Conservation (phyloP, 768 basidiomycete genomes). For the Rubroboletus pulcherrimus region DNA sequence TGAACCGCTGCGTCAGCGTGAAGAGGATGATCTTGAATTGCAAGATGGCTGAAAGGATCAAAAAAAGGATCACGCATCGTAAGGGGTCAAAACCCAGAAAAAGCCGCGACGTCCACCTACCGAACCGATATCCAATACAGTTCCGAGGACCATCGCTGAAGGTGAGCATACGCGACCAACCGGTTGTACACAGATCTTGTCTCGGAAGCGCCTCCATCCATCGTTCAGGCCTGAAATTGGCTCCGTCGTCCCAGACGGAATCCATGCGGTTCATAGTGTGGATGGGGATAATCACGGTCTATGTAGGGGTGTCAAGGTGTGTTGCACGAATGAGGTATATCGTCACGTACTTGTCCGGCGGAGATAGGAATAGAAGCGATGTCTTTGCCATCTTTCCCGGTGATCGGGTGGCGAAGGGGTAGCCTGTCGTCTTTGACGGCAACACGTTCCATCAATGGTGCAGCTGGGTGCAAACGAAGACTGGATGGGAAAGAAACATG, state of each 20-base stretch:
- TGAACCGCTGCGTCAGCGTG: neutral
- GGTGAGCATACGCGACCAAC: slow-evolving; percentile 6
- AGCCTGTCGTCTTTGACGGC: neutral
- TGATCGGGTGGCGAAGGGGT: slow-evolving; percentile 5
- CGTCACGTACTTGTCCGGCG: slow-evolving; percentile 1
- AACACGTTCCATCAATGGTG: slow-evolving; percentile 1
- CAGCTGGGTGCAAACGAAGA: slow-evolving; percentile 1
- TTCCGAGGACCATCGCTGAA: slow-evolving; percentile 7
- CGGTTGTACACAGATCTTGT: slow-evolving; percentile 1
- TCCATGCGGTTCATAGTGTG: slow-evolving; percentile 2
- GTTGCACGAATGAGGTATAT: neutral
- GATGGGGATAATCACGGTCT: slow-evolving; percentile 4
- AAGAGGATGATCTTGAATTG: slow-evolving; percentile 6
- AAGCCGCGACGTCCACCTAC: neutral
- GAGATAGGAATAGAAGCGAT: slow-evolving; percentile 1
- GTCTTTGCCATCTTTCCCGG: neutral
- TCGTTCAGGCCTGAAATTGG: neutral
- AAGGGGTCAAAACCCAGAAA: neutral
- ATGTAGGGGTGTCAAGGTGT: neutral
- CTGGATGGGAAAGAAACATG: neutral
- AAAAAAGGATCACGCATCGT: neutral
- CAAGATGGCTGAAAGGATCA: neutral
- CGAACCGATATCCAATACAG: slow-evolving; percentile 6
- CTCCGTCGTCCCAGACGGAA: neutral
- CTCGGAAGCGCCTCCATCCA: neutral